Evolutionary conservation across 495 filamentous ascomycete species (phyloP), one percentile per base, ranked within the genome.

Genomic region (Aspergillus bertholletiae): DNA sequence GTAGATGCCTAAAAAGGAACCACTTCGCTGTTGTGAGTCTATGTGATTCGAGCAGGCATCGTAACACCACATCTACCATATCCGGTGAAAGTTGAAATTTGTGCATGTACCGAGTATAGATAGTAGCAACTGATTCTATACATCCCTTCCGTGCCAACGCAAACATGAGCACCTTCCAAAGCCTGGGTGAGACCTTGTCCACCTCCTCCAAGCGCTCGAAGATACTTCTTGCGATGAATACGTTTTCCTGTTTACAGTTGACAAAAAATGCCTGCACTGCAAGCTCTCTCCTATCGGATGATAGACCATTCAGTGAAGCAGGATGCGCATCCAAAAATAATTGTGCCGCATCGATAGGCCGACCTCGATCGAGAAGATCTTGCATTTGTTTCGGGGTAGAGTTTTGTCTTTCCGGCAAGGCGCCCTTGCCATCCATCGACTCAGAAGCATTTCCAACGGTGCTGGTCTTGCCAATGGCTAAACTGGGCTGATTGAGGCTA

Each of bases 151-250:
- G 73, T 13, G 75, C 71, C 49, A 78, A 56, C 13, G 69, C 34
- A 55, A 75, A 61, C 46, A 76, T 70, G 57, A 78, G 51, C 2
- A 62, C 59, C 35, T 69, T 63, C 75, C 75, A 78, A 60, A 76
- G 70, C 7, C 61, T 55, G 12, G 56, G 50, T 7, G 71, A 69
- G 1, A 75, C 49, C 7, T 56, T 51, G 24, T 69, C 65, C 46
- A 75, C 52, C n/a, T 60, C 58, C 48, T 74, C 66, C 39, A 78
- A 43, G 5, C 67, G 65, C n/a, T 67, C 51, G 26, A 75, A 78
- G 1, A 78, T 40, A 55, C 55, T 67, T 11, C 71, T 60, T 17
- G 75, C 75, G 23, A 75, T 61, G 43, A 69, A 74, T 0, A 73
- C 62, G 41, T 76, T 78, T 3, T 62, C 68, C 40, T 70, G 61